Evolutionary conservation across 2,329 filamentous ascomycete species (phyloP).

Genomic region (Tothia fuscella): DNA sequence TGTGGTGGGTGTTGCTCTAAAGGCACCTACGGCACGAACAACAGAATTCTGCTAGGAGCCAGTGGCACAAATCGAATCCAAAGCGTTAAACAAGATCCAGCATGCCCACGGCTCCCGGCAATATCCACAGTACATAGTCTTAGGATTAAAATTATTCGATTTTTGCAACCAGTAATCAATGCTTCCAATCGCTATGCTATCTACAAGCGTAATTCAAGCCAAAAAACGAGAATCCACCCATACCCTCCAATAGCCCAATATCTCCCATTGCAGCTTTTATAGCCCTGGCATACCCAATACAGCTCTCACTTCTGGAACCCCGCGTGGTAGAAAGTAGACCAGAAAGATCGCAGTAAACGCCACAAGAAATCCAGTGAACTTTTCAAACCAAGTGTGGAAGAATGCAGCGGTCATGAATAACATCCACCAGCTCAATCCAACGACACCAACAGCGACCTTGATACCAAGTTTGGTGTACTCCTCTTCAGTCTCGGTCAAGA

Average conservation of each 20-base stretch:
- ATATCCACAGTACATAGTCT: too few species aligned
- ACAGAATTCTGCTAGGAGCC: too few species aligned
- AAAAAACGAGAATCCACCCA: too few species aligned
- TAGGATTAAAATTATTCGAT: too few species aligned
- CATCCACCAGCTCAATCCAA: conserved; percentile 81
- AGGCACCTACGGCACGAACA: too few species aligned
- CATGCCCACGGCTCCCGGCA: too few species aligned
- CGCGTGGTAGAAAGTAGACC: conserved; percentile 38
- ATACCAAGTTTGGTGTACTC: conserved; percentile 35
- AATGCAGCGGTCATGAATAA: conserved; percentile 95
- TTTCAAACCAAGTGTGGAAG: conserved; percentile 98
- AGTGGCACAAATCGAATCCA: too few species aligned
- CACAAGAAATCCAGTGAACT: conserved; percentile 46
- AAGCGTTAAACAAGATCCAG: too few species aligned
- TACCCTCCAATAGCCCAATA: not conserved
- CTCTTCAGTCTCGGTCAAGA: conserved; percentile 10
- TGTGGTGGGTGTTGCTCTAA: too few species aligned
- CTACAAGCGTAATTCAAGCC: not conserved
- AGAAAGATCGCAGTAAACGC: conserved; percentile 33
- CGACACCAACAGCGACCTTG: conserved; percentile 44
- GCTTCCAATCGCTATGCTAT: not conserved
- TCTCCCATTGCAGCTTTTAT: too few species aligned
- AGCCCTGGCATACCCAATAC: conserved; percentile 37
- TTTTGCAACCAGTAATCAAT: too few species aligned
- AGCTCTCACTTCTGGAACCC: conserved; percentile 28